A percentile compares a stretch with the other conserved stretches of the same genome.
phyloP scores from a whole-genome alignment of 257 asterid genomes.

The Fraxinus excelsior region DNA sequence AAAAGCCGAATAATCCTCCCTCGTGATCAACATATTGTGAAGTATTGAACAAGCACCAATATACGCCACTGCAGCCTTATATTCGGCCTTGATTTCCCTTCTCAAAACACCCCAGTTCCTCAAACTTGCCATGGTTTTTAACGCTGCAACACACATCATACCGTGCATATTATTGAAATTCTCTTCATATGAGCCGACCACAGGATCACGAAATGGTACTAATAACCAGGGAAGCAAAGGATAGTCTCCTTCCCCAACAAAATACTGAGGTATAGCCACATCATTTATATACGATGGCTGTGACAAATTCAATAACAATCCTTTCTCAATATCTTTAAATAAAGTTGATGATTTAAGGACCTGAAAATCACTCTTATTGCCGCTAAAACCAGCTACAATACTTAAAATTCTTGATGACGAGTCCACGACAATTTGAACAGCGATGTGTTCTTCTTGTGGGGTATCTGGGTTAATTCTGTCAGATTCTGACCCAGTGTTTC shows the following conservation, averaged over 20 bases:
- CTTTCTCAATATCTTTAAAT: slow-evolving; percentile 48
- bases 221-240: slow-evolving; percentile 70
- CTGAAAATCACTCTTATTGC: slow-evolving; percentile 40
- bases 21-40: slow-evolving; percentile 75
- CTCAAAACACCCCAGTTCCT: slow-evolving; percentile 72
- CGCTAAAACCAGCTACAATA: slow-evolving; percentile 69
- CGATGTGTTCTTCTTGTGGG: slow-evolving; percentile 35
- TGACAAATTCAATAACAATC: slow-evolving; percentile 44
- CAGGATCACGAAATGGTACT: slow-evolving; percentile 50
- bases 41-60: slow-evolving; percentile 82
- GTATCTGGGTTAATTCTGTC: not conserved
- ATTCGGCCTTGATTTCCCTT: slow-evolving; percentile 44
- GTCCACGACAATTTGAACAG: slow-evolving; percentile 77
- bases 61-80: slow-evolving; percentile 63
- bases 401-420: slow-evolving; percentile 71
- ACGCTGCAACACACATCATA: slow-evolving; percentile 36
- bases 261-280: slow-evolving; percentile 53
- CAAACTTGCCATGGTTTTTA: slow-evolving; percentile 57
- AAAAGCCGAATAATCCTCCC: slow-evolving; percentile 80
- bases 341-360: slow-evolving; percentile 57
- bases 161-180: slow-evolving; percentile 50
- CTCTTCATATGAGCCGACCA: slow-evolving; percentile 49
- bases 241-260: slow-evolving; percentile 57
- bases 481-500: not conserved
- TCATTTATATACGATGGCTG: slow-evolving; percentile 25